phyloP scores from a whole-genome alignment of 495 filamentous ascomycete genomes.

The Bacidia gigantensis region DNA sequence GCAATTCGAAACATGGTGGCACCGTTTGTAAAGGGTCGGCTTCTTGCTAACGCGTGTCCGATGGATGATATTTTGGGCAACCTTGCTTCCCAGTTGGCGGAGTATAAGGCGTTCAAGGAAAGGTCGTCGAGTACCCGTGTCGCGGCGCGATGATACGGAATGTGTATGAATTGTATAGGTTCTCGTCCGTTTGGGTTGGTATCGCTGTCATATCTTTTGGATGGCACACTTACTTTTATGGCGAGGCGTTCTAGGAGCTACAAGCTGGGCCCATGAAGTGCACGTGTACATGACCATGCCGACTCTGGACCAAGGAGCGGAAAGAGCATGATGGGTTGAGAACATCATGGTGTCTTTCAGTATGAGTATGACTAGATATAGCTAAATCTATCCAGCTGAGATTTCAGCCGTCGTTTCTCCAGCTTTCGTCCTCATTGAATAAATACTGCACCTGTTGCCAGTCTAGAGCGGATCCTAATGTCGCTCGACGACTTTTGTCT shows the following conservation, averaged over 20 bases:
- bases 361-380: no score
- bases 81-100: constrained; percentile 34
- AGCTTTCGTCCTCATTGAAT: no score
- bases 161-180: neutral
- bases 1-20: constrained; percentile 49
- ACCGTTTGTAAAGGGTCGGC: constrained; percentile 34
- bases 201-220: neutral
- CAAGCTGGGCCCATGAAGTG: neutral
- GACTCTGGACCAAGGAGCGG: neutral
- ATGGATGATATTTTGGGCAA: constrained; percentile 37
- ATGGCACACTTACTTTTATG: neutral
- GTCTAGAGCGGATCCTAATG: no score
- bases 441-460: no score
- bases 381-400: no score
- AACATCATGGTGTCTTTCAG: no score
- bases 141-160: constrained; percentile 4
- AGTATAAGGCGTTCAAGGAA: constrained; percentile 37
- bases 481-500: no score
- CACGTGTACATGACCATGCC: neutral
- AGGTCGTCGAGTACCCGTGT: neutral
- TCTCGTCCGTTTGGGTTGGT: neutral
- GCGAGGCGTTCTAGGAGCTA: neutral
- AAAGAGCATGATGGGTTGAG: neutral
- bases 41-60: constrained; percentile 38
- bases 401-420: no score